phyloP scores from a whole-genome alignment of 768 basidiomycete species.

The Leccinum subtestaceum region DNA sequence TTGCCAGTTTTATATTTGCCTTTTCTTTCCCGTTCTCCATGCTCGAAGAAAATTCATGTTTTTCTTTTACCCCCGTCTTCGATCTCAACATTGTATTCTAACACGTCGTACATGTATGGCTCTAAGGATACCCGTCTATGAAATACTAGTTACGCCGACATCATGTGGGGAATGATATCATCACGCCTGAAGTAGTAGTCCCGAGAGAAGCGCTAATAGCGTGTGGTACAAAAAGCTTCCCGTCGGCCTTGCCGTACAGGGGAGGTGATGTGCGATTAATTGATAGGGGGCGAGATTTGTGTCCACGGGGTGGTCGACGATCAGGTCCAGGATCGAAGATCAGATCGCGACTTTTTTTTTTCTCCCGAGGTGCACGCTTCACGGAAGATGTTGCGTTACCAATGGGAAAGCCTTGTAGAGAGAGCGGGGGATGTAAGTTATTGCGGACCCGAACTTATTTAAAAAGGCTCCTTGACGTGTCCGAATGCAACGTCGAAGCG shows the following conservation, averaged over 20 bases:
- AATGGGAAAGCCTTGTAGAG: constrained; percentile 7
- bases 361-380: constrained; percentile 23
- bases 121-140: constrained; percentile 15
- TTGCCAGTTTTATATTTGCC: not conserved
- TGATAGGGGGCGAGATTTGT: constrained; percentile 19
- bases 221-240: not conserved
- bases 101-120: constrained; percentile 13
- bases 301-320: constrained; percentile 15
- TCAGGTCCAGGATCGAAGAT: constrained; percentile 33
- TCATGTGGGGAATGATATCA: not conserved
- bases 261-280: constrained; percentile 13
- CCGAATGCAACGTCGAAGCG: not conserved
- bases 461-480: constrained; percentile 18
- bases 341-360: constrained; percentile 18
- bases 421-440: not conserved
- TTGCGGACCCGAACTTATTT: constrained; percentile 4
- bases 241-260: constrained; percentile 13
- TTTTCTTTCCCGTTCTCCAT: not conserved
- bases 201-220: constrained; percentile 1
- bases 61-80: not conserved
- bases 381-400: constrained; percentile 19
- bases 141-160: constrained; percentile 3
- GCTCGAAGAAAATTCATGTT: constrained; percentile 3
- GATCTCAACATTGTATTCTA: constrained; percentile 15
- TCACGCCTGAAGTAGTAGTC: not conserved